Base-by-base conservation (phyloP, 495 filamentous ascomycete genomes). In the Chaetomium fimeti region DNA sequence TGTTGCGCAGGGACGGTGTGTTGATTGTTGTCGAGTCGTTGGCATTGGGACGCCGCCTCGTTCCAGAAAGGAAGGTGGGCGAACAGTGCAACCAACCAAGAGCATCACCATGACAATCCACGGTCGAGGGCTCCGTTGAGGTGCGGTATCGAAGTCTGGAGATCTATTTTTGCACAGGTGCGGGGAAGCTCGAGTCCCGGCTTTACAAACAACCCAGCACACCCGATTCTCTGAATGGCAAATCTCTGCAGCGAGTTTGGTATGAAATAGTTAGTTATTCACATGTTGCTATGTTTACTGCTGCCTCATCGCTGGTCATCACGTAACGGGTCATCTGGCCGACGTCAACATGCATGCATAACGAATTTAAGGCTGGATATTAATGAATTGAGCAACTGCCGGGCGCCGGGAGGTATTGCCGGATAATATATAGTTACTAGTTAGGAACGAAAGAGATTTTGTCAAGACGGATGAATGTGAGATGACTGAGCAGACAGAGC, bases 11-110 rank as follows among this genome's bases (percentile, higher is more conserved):
- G 18, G 5, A n/a, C 43, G 43, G 13, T 20, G 28, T 49, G 42
- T 49, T 49, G 11, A 13, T 32, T 9, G 40, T 12, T 28, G n/a
- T 20, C 18, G 18, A 40, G 40, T 16, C 18, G 15, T 36, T 55
- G 53, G 28, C 29, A 42, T 42, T 43, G 55, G 15, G 32, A 5
- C 22, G 29, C 11, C 6, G 29, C 7, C 22, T 36, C 16, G 28
- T 15, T 32, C 58, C 11, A 53, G 22, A 61, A 40, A 53, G 59
- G 59, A 61, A 61, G 36, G 59, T 52, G 29, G 28, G n/a, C 28
- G 47, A 20, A 18, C 27, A 7, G 29, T 52, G 47, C 45, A 60
- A 60, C 58, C 58, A 60, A 25, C 58, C 58, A 38, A 15, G 27
- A 32, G 11, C 58, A 49, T 29, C 9, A 18, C 24, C 42, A 60